Percentiles rank a stretch among this genome's conserved stretches.
phyloP scores from a whole-genome alignment of 73 alveolate species.

The Blepharisma japonicum region DNA sequence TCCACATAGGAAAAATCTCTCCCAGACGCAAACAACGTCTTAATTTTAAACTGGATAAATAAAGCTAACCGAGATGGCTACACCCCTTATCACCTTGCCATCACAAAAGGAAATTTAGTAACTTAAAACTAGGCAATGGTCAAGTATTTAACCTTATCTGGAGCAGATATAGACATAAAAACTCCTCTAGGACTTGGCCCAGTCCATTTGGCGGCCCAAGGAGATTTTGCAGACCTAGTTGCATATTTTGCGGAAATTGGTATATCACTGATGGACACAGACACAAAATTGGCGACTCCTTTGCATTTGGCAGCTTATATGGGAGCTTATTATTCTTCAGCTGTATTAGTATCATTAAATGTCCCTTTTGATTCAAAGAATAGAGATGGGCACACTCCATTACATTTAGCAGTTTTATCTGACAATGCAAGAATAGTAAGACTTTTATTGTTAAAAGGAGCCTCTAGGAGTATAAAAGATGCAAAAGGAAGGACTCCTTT shows the following conservation, averaged over 20 bases:
- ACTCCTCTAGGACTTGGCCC: conserved; percentile 70
- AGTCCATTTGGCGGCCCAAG: conserved; percentile 49
- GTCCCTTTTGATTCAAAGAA: conserved; percentile 60
- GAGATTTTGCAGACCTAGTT: neutral
- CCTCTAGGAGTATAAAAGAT: neutral
- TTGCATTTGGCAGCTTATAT: conserved; percentile 90
- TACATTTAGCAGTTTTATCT: conserved; percentile 20
- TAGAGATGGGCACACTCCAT: conserved; percentile 49
- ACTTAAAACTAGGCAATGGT: neutral
- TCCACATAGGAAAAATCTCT: conserved; percentile 22
- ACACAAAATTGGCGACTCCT: conserved; percentile 68
- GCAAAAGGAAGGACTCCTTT: conserved; percentile 14
- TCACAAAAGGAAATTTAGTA: conserved; percentile 65
- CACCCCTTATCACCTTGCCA: conserved; percentile 75
- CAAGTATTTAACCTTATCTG: neutral
- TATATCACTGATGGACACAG: conserved; percentile 57
- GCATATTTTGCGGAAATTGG: conserved; percentile 42
- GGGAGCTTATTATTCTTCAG: conserved; percentile 60
- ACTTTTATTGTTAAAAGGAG: neutral
- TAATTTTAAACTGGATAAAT: conserved; percentile 17
- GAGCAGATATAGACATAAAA: conserved; percentile 32
- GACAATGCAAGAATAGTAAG: neutral
- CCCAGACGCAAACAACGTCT: neutral
- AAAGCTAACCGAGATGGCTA: conserved; percentile 51
- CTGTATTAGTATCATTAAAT: conserved; percentile 64